Percentiles rank a stretch among this genome's conserved stretches.
phyloP scores from a whole-genome alignment of 2,329 filamentous ascomycete species.

The Cytospora piceicola region DNA sequence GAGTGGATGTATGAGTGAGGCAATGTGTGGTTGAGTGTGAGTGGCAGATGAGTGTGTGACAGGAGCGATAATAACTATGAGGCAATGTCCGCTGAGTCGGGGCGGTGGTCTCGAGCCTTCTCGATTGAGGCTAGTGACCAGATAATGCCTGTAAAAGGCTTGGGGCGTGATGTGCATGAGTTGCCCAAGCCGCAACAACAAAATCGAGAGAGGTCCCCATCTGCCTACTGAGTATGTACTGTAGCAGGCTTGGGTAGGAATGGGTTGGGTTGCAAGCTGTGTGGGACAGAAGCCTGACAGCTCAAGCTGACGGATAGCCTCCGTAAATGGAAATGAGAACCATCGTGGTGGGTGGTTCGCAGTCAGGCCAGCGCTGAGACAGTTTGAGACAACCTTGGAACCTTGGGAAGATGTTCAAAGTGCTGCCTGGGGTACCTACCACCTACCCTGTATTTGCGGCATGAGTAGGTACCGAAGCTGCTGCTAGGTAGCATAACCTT shows the following conservation, averaged over 20 bases:
- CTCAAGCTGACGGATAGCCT: neutral
- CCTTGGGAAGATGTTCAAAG: too few relatives aligned
- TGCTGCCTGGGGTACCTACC: too few relatives aligned
- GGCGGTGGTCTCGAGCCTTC: slow-evolving; percentile 15
- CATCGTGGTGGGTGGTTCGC: neutral
- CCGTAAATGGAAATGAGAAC: neutral
- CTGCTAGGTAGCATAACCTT: neutral
- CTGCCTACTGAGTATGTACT: too few relatives aligned
- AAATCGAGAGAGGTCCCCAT: neutral
- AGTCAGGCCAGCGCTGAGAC: neutral
- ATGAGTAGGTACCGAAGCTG: neutral
- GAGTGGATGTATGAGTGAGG: neutral
- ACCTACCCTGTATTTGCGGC: neutral
- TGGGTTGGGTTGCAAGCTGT: slow-evolving; percentile 3
- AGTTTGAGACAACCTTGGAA: too few relatives aligned
- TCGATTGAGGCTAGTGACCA: slow-evolving; percentile 18
- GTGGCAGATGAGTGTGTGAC: neutral
- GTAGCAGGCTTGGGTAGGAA: neutral
- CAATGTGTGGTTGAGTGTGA: neutral
- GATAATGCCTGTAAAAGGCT: slow-evolving; percentile 1
- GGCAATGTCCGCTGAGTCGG: neutral
- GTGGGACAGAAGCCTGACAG: neutral
- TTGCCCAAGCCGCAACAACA: slow-evolving; percentile 3
- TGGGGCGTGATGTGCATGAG: slow-evolving; percentile 16
- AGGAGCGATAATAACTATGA: neutral